These are phyloP conservation scores for Coniochaeta sp. DNA, from an alignment of 2,329 filamentous ascomycete species.

Conservation along the genomic window DNA sequence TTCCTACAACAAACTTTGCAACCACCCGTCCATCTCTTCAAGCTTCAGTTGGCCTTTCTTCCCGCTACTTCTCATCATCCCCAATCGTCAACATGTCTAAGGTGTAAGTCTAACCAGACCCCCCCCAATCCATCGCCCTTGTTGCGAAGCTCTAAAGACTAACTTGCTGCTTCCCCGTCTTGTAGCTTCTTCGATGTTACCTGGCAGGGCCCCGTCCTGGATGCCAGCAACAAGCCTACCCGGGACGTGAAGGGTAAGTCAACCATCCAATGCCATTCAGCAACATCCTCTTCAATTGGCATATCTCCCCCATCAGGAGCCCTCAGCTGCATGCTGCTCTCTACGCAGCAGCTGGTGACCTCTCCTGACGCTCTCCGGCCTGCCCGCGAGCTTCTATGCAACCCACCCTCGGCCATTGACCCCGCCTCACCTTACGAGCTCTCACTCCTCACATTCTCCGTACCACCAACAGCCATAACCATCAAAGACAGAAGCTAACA, in stretches of 20 bases:
- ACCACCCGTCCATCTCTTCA: constrained; percentile 27
- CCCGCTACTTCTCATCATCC: constrained; percentile 26
- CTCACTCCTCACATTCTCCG: neutral
- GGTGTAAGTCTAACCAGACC: constrained; percentile 49
- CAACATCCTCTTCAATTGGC: neutral
- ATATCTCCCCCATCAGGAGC: too few species aligned
- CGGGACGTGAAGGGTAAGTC: constrained; percentile 53
- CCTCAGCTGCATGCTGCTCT: too few species aligned
- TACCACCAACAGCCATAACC: neutral
- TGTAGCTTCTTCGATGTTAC: constrained; percentile 63
- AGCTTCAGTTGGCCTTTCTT: constrained; percentile 21
- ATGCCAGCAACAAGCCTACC: constrained; percentile 51
- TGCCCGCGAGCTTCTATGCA: neutral
- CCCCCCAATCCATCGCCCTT: neutral
- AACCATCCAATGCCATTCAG: neutral
- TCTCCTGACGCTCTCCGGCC: neutral
- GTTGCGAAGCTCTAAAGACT: constrained; percentile 5
- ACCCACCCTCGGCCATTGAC: neutral
- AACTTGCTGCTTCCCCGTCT: neutral
- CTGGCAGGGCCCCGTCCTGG: constrained; percentile 67
- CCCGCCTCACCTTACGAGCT: neutral
- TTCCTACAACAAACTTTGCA: constrained; percentile 21
- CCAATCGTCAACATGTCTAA: constrained; percentile 62
- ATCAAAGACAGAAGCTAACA: constrained; percentile 9
- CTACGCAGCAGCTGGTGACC: too few species aligned